These are phyloP conservation scores for Chaetomiaceae sp. DNA, from an alignment of 2,329 filamentous ascomycete species.

Conservation along the genomic window DNA sequence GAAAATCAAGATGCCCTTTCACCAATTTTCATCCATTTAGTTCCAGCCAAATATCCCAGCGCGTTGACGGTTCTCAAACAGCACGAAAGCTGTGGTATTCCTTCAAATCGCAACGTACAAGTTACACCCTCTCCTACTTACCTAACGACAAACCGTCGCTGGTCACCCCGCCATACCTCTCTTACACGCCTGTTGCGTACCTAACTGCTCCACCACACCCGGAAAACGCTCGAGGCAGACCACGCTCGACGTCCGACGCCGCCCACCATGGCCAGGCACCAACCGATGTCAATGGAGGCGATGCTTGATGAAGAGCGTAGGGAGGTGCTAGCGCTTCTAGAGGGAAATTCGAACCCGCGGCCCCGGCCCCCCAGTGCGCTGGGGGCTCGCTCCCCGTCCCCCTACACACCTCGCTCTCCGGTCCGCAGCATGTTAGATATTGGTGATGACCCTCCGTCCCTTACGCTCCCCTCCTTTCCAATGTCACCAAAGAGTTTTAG, in stretches of 20 bases:
- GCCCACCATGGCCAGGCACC: slow-evolving; percentile 35
- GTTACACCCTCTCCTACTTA: too few relatives aligned
- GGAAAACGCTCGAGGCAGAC: neutral
- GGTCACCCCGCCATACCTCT: neutral
- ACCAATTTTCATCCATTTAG: slow-evolving; percentile 9
- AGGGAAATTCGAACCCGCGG: slow-evolving; percentile 38
- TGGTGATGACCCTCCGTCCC: slow-evolving; percentile 39
- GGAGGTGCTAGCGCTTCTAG: slow-evolving; percentile 67
- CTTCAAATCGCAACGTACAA: too few relatives aligned
- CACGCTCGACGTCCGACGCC: neutral
- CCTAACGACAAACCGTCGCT: neutral
- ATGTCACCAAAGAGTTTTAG: slow-evolving; percentile 14
- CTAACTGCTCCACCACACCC: too few relatives aligned
- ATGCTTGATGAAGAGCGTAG: slow-evolving; percentile 72
- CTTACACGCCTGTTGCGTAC: neutral
- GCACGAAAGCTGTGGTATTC: neutral
- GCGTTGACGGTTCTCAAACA: slow-evolving; percentile 13
- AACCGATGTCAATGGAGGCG: slow-evolving; percentile 69
- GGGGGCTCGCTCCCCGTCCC: slow-evolving; percentile 46
- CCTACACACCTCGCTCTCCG: slow-evolving; percentile 58
- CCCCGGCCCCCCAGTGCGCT: slow-evolving; percentile 32
- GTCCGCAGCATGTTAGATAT: slow-evolving; percentile 65
- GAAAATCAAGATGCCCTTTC: slow-evolving; percentile 19
- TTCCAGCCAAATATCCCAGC: slow-evolving; percentile 14
- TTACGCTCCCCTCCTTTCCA: slow-evolving; percentile 20